phyloP scores from a whole-genome alignment of 2,329 filamentous ascomycete genomes.

The Acrocalymma vagum region DNA sequence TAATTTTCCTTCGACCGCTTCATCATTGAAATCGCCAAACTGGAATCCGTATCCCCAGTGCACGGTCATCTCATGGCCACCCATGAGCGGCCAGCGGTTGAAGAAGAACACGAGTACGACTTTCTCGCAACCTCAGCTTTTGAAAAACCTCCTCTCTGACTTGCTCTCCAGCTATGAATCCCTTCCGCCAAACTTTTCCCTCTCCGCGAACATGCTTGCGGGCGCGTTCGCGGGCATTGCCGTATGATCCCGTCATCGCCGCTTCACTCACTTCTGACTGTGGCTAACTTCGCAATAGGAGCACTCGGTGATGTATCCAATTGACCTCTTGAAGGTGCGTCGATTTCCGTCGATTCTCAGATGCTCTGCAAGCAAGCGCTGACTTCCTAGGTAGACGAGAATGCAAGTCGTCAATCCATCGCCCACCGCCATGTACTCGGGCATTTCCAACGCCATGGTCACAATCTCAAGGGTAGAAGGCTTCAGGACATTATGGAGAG shows the following conservation, averaged over 20 bases:
- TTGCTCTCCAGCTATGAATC: constrained; percentile 76
- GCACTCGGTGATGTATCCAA: constrained; percentile 98
- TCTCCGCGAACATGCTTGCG: constrained; percentile 93
- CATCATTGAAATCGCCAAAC: constrained; percentile 35
- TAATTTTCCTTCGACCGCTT: constrained; percentile 6
- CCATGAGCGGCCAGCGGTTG: constrained; percentile 47
- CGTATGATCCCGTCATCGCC: constrained; percentile 61
- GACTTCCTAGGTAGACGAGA: constrained; percentile 73
- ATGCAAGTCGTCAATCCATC: constrained; percentile 96
- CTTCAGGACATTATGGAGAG: constrained; percentile 90
- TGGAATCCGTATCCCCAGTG: constrained; percentile 45
- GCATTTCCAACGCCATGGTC: constrained; percentile 89
- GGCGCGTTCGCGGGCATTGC: constrained; percentile 97
- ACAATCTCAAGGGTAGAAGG: constrained; percentile 93
- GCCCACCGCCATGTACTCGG: constrained; percentile 82
- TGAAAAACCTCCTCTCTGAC: constrained; percentile 30
- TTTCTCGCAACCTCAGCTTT: constrained; percentile 14
- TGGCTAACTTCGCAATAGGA: constrained; percentile 67
- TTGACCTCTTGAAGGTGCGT: constrained; percentile 94
- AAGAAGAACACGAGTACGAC: constrained; percentile 51
- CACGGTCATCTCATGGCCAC: constrained; percentile 51
- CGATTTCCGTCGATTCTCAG: constrained; percentile 2
- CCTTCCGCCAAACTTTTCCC: constrained; percentile 91
- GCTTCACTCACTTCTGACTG: constrained; percentile 14
- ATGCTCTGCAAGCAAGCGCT: constrained; percentile 20